Percentiles rank a stretch among this genome's conserved stretches.
These are phyloP conservation scores for Inga laurina DNA, from an alignment of 306 rosid genomes.

Conservation along the genomic window DNA sequence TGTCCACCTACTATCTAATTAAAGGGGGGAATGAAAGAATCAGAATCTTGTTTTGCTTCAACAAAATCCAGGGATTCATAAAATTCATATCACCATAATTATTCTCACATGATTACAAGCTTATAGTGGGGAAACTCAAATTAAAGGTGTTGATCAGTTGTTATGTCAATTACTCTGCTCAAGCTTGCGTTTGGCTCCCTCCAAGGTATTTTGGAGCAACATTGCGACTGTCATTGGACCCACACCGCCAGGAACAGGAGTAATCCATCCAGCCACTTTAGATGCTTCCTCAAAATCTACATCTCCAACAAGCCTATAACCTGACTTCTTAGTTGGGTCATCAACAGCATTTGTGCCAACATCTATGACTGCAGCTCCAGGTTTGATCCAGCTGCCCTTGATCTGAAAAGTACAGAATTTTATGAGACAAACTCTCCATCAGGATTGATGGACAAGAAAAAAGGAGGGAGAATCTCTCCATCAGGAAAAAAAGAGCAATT, in stretches of 20 bases:
- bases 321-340: constrained; percentile 75
- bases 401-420: constrained; percentile 41
- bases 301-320: constrained; percentile 89
- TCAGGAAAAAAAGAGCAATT: constrained; percentile 6
- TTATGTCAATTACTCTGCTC: constrained; percentile 44
- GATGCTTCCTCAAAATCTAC: constrained; percentile 87
- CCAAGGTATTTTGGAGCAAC: constrained; percentile 85
- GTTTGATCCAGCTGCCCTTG: constrained; percentile 92
- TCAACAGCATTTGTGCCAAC: constrained; percentile 90
- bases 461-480: neutral
- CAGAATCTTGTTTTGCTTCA: neutral
- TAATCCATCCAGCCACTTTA: constrained; percentile 81
- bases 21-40: neutral
- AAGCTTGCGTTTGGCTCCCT: constrained; percentile 71
- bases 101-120: constrained; percentile 22
- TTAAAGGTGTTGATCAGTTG: neutral
- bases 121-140: neutral
- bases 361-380: constrained; percentile 92
- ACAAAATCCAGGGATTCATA: constrained; percentile 2
- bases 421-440: constrained; percentile 13
- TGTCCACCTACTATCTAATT: neutral
- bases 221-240: constrained; percentile 94
- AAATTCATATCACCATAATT: constrained; percentile 19
- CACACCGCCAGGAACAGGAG: constrained; percentile 97
- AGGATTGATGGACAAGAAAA: neutral